phyloP scores from a whole-genome alignment of 805 yeast genomes.

The Yarrowia osloensis region DNA sequence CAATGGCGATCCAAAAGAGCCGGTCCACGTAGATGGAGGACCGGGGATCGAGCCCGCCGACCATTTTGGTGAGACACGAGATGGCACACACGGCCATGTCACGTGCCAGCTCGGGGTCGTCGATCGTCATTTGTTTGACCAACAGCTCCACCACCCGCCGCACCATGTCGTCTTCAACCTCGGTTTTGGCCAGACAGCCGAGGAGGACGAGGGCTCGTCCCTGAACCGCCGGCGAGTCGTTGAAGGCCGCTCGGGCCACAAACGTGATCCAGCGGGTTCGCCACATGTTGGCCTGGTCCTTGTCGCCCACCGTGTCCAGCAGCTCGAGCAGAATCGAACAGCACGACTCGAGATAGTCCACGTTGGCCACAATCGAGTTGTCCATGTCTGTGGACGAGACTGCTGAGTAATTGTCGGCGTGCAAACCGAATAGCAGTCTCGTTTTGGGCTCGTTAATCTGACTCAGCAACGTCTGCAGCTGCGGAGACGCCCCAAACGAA shows the following conservation, averaged over 20 bases:
- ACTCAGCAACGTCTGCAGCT: slow-evolving; percentile 49
- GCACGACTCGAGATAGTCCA: slow-evolving; percentile 36
- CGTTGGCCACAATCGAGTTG: slow-evolving; percentile 32
- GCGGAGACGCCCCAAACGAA: slow-evolving; percentile 53
- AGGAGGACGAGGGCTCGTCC: slow-evolving; percentile 56
- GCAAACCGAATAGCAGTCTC: slow-evolving; percentile 37
- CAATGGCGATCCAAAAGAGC: slow-evolving; percentile 51
- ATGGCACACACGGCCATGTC: slow-evolving; percentile 47
- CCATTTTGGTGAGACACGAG: slow-evolving; percentile 52
- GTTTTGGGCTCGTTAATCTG: slow-evolving; percentile 37
- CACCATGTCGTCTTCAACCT: slow-evolving; percentile 60
- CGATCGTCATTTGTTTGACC: slow-evolving; percentile 31
- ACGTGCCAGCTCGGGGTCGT: slow-evolving; percentile 41
- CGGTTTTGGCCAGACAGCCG: slow-evolving; percentile 66
- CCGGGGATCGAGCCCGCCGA: slow-evolving; percentile 50
- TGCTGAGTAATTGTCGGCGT: slow-evolving; percentile 33
- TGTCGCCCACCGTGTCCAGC: slow-evolving; percentile 35
- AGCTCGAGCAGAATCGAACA: slow-evolving; percentile 35
- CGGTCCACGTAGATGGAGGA: slow-evolving; percentile 50
- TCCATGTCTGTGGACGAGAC: slow-evolving; percentile 10
- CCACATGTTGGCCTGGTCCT: slow-evolving; percentile 37
- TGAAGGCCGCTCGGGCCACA: slow-evolving; percentile 38
- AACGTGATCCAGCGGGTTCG: slow-evolving; percentile 37
- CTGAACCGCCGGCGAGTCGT: slow-evolving; percentile 52
- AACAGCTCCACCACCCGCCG: slow-evolving; percentile 41